Percentiles rank a stretch among this genome's conserved stretches.
phyloP scores from a whole-genome alignment of 192 early-diverging fungal species.

The Physocladia obscura region DNA sequence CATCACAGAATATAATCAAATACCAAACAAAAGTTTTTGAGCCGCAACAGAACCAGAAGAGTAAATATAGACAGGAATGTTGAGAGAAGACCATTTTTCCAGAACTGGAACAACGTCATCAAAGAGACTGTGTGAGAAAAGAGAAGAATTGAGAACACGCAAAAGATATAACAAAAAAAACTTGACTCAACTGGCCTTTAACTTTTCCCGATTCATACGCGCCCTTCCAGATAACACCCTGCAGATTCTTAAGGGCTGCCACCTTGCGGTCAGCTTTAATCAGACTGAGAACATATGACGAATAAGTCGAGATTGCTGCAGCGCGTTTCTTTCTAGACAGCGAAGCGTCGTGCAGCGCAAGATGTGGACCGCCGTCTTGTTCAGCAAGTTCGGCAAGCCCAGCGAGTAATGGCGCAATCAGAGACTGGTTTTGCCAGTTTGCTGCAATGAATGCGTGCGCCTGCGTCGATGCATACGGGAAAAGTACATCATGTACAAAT shows the following conservation, averaged over 20 bases:
- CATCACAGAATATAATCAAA: conserved; percentile 57
- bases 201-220: conserved; percentile 79
- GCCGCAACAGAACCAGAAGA: conserved; percentile 92
- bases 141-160: not conserved
- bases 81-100: conserved; percentile 60
- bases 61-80: conserved; percentile 84
- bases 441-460: conserved; percentile 66
- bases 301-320: conserved; percentile 51
- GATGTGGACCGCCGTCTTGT: not conserved
- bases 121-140: conserved; percentile 61
- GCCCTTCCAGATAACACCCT: conserved; percentile 93
- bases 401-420: conserved; percentile 43
- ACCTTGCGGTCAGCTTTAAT: conserved; percentile 88
- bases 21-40: conserved; percentile 90
- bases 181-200: conserved; percentile 65
- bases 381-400: conserved; percentile 56
- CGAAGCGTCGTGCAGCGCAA: conserved; percentile 9
- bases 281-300: conserved; percentile 76
- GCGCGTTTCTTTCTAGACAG: conserved; percentile 39
- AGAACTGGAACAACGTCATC: conserved; percentile 83
- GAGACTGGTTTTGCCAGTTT: conserved; percentile 47
- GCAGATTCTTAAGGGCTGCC: conserved; percentile 82
- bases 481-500: conserved; percentile 92
- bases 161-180: not conserved
- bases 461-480: conserved; percentile 77